Evolutionary conservation across 805 yeast species (phyloP), one percentile per base, ranked within the genome.

Genomic region (Yamadazyma kitorensis): DNA sequence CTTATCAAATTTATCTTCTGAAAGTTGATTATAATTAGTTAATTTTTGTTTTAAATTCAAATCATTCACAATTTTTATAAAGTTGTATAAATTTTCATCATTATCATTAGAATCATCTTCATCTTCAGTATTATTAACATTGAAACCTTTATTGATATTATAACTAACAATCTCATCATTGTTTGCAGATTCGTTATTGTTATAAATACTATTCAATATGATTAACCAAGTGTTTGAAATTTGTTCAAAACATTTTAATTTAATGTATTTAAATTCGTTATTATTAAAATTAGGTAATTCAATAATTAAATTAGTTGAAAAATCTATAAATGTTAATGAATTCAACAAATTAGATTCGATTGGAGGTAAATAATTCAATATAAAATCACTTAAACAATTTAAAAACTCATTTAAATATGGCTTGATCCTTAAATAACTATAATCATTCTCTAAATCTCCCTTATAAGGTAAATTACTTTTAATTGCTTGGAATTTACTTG

Each of bases 381-480:
- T 79, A 53, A 81, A 86, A 55, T 86, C 96, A 12, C 84, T 76
- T 34, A 87, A 62, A 15, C 86, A 78, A 41, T 70, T 68, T 40
- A 84, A 71, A 46, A 86, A 85, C 45, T 83, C 93, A 39, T 74
- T 74, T 41, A 85, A 71, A 38, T 66, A 59, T 5, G 82, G 75
- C 49, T 83, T 78, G 23, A 87, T 84, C 37, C 95, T 68, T 37
- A 83, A 59, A 54, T 77, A 86, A 4, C 89, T 78, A 51, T 86
- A 86, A 55, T 86, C 95, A 29, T 83, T 76, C 23, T 73, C 67
- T 7, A 72, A 67, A 47, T 84, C 88, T 43, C 86, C 86, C 44
- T 80, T 80, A 55, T 83, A 86, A 1, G 96, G 96, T 44, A 87
- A 57, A 39, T 72, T 68, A 7, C 55, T 54, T 14, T 61, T 47